Evolutionary conservation across 768 basidiomycete species (phyloP), one percentile per base, ranked within the genome.

Genomic region (Paxillus involutus): DNA sequence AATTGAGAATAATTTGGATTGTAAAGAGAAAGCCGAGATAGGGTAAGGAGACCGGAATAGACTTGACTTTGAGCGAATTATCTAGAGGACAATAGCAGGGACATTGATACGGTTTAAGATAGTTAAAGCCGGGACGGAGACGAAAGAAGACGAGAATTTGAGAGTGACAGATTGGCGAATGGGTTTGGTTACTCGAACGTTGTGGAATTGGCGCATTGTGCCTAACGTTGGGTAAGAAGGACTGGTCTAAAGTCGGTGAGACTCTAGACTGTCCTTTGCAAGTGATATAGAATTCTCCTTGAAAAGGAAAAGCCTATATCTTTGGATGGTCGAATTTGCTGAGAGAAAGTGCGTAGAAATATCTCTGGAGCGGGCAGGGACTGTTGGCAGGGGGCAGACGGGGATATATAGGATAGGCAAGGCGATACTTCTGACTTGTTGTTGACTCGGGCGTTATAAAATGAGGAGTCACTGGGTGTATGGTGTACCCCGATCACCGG

Each of bases 221-320:
- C 63, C 52, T 61, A 57, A 53, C 52, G 63, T 43, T 52, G 55
- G 52, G 49, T 36, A 29, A 62, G 44, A 51, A 65, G 70, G 65
- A 67, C 59, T 50, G 33, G 58, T 45, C 74, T 63, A 68, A 69
- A 72, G 70, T 64, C 69, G 75, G 8, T 63, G 63, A 69, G 70
- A 65, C 77, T 74, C 71, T 77, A 76, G 80, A 57, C 60, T 63
- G 77, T 67, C 76, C 76, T 71, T 59, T 56, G 43, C 41, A 60
- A 33, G 17, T 2, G 60, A 63, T 63, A 58, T 56, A 61, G 57
- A 12, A 53, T 40, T 53, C 63, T 60, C 63, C 61, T 49, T 24
- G 33, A 1, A 30, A 1, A 44, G 62, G 64, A 65, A 59, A 62
- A 60, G 46, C 54, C 59, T 72, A 59, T 58, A 65, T 57, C 46